Evolutionary conservation across 495 filamentous ascomycete species (phyloP).

Genomic region (Podospora sp.): DNA sequence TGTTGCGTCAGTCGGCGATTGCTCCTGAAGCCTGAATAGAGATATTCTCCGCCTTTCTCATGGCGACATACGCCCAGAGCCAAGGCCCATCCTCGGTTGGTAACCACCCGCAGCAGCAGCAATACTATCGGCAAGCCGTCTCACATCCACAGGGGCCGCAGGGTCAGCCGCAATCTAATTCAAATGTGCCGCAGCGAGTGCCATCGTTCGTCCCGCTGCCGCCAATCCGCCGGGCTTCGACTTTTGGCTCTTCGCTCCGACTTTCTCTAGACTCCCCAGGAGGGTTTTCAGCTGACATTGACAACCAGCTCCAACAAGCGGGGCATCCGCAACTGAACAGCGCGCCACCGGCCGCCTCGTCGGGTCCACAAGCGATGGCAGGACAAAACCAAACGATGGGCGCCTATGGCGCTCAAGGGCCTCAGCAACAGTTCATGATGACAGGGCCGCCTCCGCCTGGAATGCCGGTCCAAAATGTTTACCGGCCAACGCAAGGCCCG

Average conservation of each 20-base stretch:
- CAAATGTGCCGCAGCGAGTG: constrained; percentile 32
- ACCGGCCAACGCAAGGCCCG: constrained; percentile 32
- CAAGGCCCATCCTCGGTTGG: constrained; percentile 29
- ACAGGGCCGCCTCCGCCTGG: constrained; percentile 18
- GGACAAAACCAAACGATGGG: not conserved
- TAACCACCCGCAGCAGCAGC: constrained; percentile 32
- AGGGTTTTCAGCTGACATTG: constrained; percentile 7
- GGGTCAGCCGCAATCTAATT: constrained; percentile 17
- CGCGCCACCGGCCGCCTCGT: not conserved
- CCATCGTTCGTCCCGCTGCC: constrained; percentile 51
- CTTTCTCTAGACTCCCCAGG: constrained; percentile 23
- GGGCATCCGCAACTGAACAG: constrained; percentile 1
- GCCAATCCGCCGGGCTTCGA: constrained; percentile 56
- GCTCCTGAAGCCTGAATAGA: not conserved
- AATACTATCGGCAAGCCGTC: constrained; percentile 23
- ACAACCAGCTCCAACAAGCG: constrained; percentile 19
- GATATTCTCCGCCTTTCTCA: constrained; percentile 30
- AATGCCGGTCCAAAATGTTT: constrained; percentile 29
- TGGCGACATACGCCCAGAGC: constrained; percentile 45
- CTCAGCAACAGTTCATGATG: constrained; percentile 22
- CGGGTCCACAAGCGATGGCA: constrained; percentile 12
- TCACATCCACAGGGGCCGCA: constrained; percentile 24
- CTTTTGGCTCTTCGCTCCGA: constrained; percentile 45
- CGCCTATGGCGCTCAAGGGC: not conserved
- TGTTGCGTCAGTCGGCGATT: constrained; percentile 1